Evolutionary conservation across 2,329 filamentous ascomycete species (phyloP).

Genomic region (Kalaharituber pfeilii): DNA sequence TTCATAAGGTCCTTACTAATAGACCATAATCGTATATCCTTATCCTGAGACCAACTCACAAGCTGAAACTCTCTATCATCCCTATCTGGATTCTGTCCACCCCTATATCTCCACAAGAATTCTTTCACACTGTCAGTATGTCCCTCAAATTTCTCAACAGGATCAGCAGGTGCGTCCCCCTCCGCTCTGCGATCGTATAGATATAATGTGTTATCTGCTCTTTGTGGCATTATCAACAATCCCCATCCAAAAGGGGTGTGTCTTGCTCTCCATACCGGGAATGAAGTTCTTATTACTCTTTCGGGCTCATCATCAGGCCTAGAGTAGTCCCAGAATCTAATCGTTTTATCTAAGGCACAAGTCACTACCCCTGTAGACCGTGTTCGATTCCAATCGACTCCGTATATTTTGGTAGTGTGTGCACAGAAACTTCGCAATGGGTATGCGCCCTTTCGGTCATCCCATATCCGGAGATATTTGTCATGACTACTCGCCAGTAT

Average conservation of each 20-base stretch:
- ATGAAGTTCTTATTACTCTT: conserved; percentile 61
- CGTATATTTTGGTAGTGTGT: conserved; percentile 86
- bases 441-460: conserved; percentile 58
- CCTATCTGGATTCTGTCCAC: conserved; percentile 43
- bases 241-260: conserved; percentile 83
- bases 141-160: conserved; percentile 42
- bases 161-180: conserved; percentile 33
- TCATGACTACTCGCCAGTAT: conserved; percentile 84
- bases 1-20: conserved; percentile 19
- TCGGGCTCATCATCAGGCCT: conserved; percentile 46
- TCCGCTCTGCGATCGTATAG: conserved; percentile 53
- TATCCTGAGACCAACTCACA: conserved; percentile 82
- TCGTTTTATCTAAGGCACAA: conserved; percentile 77
- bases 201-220: conserved; percentile 67
- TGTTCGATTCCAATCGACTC: conserved; percentile 81
- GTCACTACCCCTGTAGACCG: conserved; percentile 57
- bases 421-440: conserved; percentile 73
- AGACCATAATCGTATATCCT: conserved; percentile 60
- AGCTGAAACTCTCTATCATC: conserved; percentile 83
- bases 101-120: conserved; percentile 74
- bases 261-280: conserved; percentile 77
- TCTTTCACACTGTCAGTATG: conserved; percentile 64
- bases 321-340: conserved; percentile 81
- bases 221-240: conserved; percentile 78
- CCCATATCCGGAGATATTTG: conserved; percentile 75